A percentile compares a stretch with the other conserved stretches of the same genome.
phyloP scores from a whole-genome alignment of 768 basidiomycete species.

The Aureoboletus auriporus region DNA sequence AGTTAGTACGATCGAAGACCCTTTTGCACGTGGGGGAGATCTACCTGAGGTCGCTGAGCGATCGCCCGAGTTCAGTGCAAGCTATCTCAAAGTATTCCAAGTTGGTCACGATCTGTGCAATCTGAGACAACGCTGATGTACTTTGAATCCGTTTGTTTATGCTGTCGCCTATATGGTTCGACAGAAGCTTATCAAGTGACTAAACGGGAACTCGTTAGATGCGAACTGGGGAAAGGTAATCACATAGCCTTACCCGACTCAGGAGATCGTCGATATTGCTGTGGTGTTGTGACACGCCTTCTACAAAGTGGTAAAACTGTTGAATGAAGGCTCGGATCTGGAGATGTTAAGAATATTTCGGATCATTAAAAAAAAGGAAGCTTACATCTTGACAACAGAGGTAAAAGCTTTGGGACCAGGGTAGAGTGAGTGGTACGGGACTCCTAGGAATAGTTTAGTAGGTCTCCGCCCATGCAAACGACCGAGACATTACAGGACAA shows the following conservation, averaged over 20 bases:
- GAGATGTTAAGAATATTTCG: constrained; percentile 1
- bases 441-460: constrained; percentile 38
- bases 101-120: constrained; percentile 91
- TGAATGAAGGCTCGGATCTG: constrained; percentile 88
- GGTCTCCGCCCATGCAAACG: background rate
- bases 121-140: constrained; percentile 81
- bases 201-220: constrained; percentile 26
- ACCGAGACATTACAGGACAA: constrained; percentile 42
- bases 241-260: constrained; percentile 57
- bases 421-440: constrained; percentile 65
- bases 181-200: constrained; percentile 85
- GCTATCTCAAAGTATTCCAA: constrained; percentile 87
- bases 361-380: background rate
- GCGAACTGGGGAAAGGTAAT: background rate
- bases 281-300: constrained; percentile 90
- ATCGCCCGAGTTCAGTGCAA: constrained; percentile 79
- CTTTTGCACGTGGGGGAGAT: constrained; percentile 6
- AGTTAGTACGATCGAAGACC: constrained; percentile 3
- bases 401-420: constrained; percentile 95
- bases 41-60: constrained; percentile 78
- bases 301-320: constrained; percentile 94
- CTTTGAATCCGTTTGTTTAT: constrained; percentile 70
- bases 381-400: constrained; percentile 86
- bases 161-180: constrained; percentile 68
- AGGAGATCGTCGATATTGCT: constrained; percentile 89